A percentile compares a stretch with the other conserved stretches of the same genome.
phyloP scores from a whole-genome alignment of 495 filamentous ascomycete species.

The Chaetomium fimeti region DNA sequence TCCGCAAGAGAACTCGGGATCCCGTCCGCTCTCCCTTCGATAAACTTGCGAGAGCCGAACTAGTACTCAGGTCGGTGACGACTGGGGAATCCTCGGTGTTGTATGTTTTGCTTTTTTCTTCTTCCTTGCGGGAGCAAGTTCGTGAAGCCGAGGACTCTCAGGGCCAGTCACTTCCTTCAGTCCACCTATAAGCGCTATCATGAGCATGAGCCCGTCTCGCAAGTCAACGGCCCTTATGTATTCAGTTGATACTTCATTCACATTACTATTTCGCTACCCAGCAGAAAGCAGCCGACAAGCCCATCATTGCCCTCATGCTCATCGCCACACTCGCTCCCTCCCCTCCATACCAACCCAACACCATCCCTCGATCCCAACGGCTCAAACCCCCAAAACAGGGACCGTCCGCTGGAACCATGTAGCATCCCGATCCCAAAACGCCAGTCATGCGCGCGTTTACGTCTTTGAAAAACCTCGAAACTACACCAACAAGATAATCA shows the following conservation, averaged over 20 bases:
- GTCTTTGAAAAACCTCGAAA: constrained; percentile 15
- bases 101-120: too few relatives aligned
- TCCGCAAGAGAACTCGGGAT: constrained; percentile 37
- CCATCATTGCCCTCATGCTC: not conserved
- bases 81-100: too few relatives aligned
- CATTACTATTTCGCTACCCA: not conserved
- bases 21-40: constrained; percentile 53
- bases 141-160: too few relatives aligned
- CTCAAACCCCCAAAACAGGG: constrained; percentile 1
- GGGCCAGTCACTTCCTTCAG: too few relatives aligned
- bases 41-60: constrained; percentile 21
- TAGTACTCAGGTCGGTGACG: too few relatives aligned
- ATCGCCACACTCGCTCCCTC: not conserved
- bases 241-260: not conserved
- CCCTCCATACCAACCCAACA: not conserved
- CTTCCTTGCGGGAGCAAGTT: too few relatives aligned
- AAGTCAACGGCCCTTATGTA: too few relatives aligned
- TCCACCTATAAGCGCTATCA: too few relatives aligned
- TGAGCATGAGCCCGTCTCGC: not conserved
- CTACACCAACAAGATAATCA: constrained; percentile 23
- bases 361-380: constrained; percentile 14
- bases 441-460: constrained; percentile 28
- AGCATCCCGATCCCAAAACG: constrained; percentile 16
- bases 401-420: not conserved
- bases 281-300: not conserved